Percentiles rank a stretch among this genome's conserved stretches.
These are phyloP conservation scores for Oryza coarctata DNA, from an alignment of 176 grass and related monocot genomes.

Conservation along the genomic window DNA sequence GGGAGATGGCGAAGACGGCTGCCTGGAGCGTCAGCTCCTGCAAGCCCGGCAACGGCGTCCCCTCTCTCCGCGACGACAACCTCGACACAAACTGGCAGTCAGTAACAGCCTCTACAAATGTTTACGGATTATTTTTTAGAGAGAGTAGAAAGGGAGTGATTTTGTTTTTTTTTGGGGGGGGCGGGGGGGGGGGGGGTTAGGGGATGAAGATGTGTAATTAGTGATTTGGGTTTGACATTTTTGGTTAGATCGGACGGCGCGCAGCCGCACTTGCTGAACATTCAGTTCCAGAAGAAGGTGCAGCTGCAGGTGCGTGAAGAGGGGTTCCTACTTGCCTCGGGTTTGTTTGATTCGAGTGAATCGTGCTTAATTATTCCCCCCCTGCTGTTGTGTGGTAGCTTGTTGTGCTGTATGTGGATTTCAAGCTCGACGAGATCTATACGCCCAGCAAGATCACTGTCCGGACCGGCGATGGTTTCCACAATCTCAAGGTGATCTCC, in stretches of 20 bases:
- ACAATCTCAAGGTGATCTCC: constrained; percentile 80
- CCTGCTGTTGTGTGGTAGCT: constrained; percentile 42
- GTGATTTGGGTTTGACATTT: not conserved
- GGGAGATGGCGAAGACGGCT: constrained; percentile 83
- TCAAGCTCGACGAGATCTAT: constrained; percentile 96
- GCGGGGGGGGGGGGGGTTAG: too few relatives aligned
- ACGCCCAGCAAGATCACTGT: constrained; percentile 98
- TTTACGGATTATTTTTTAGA: not conserved
- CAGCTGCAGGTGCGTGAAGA: constrained; percentile 63
- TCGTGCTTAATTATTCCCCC: not conserved
- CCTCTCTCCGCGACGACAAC: constrained; percentile 76
- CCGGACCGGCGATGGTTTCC: constrained; percentile 85
- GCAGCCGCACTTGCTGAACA: constrained; percentile 95
- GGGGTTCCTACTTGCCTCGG: not conserved
- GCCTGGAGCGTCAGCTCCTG: constrained; percentile 93
- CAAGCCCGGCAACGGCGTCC: constrained; percentile 85
- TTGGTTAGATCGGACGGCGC: constrained; percentile 79
- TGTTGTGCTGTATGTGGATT: constrained; percentile 87
- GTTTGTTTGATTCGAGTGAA: not conserved
- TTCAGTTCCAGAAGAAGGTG: constrained; percentile 96
- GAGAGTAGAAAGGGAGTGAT: too few relatives aligned
- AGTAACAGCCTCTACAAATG: not conserved
- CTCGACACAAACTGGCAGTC: constrained; percentile 85
- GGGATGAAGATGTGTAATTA: not conserved
- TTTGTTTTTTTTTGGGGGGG: too few relatives aligned